Percentiles rank a stretch among this genome's conserved stretches.
phyloP scores from a whole-genome alignment of 257 asterid species.

The Penstemon newberryi region DNA sequence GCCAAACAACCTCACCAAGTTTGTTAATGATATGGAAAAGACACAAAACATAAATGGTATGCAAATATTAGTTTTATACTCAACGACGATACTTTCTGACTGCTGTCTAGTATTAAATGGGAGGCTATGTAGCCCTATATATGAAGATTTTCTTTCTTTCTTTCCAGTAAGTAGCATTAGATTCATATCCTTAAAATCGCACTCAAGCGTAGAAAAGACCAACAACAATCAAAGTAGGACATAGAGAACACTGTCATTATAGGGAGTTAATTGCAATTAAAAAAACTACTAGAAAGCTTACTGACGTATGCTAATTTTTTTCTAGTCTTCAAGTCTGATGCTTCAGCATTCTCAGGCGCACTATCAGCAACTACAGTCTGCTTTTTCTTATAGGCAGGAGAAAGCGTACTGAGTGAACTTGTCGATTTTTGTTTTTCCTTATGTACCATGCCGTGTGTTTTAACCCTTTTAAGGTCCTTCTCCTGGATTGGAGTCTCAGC shows the following conservation, averaged over 20 bases:
- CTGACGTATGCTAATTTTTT: constrained; percentile 44
- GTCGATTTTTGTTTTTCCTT: constrained; percentile 24
- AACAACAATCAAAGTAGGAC: background rate
- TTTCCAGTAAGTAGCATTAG: constrained; percentile 2
- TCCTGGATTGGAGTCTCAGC: constrained; percentile 27
- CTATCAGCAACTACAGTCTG: constrained; percentile 27
- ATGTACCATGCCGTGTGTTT: constrained; percentile 24
- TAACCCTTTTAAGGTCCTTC: constrained; percentile 19
- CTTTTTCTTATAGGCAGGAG: constrained; percentile 27
- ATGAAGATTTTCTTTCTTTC: background rate
- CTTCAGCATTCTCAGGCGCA: constrained; percentile 27
- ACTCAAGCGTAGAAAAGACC: constrained; percentile 15
- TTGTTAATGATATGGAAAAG: constrained; percentile 5
- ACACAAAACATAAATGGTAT: background rate
- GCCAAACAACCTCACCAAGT: background rate
- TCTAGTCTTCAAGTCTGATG: constrained; percentile 25
- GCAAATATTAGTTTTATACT: background rate
- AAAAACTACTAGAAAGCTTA: constrained; percentile 33
- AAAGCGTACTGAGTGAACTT: constrained; percentile 23
- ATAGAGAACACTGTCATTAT: constrained; percentile 7
- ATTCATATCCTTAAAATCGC: constrained; percentile 4
- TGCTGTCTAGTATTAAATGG: background rate
- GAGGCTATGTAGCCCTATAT: background rate
- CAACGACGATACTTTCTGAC: background rate
- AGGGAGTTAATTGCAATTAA: background rate